Conservation (phyloP, 257 asterid species). For the Solanum pinnatisectum region DNA sequence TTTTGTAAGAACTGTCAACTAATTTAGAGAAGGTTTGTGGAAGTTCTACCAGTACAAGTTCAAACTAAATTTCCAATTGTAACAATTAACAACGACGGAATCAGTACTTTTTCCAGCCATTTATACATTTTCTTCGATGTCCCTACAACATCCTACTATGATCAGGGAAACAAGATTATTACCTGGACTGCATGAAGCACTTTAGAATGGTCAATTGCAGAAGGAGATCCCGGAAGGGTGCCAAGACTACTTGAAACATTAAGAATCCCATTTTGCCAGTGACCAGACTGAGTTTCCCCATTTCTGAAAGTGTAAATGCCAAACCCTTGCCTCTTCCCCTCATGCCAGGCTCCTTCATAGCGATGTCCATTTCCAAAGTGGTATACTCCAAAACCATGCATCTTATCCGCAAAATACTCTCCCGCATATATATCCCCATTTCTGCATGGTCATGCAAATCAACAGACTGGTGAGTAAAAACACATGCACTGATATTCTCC, state of each 20-base stretch:
- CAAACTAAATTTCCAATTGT: neutral
- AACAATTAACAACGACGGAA: neutral
- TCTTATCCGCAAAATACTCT: conserved; percentile 67
- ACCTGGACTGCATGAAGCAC: conserved; percentile 70
- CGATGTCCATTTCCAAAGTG: conserved; percentile 60
- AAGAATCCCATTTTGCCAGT: conserved; percentile 66
- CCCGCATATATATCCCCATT: conserved; percentile 75
- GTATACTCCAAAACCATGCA: conserved; percentile 79
- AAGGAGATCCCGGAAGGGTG: conserved; percentile 12
- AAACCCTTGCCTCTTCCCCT: conserved; percentile 71
- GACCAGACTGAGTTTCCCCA: conserved; percentile 58
- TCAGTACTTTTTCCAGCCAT: neutral
- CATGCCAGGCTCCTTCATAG: conserved; percentile 89
- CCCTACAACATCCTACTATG: neutral
- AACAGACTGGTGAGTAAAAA: neutral
- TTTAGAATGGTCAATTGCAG: conserved; percentile 22
- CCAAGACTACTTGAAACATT: conserved; percentile 12
- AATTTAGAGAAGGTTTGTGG: neutral
- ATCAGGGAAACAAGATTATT: neutral
- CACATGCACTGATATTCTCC: neutral
- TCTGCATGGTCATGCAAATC: conserved; percentile 22
- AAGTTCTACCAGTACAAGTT: neutral
- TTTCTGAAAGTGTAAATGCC: conserved; percentile 61
- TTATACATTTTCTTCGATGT: neutral
- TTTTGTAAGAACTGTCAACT: neutral